phyloP scores from a whole-genome alignment of 2,329 filamentous ascomycete species.

The Dactylellina sp. region DNA sequence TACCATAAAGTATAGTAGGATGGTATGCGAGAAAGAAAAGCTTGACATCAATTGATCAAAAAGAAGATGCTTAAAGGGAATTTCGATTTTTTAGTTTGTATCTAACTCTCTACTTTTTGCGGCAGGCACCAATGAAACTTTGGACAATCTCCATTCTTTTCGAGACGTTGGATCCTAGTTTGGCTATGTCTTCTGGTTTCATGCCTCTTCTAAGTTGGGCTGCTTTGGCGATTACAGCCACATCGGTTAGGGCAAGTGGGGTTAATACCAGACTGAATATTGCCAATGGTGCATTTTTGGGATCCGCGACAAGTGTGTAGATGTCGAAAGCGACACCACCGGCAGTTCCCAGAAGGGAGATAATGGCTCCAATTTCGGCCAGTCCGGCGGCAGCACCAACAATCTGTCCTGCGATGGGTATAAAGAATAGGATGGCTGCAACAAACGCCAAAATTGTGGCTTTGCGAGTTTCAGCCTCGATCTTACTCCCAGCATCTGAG shows the following conservation, averaged over 20 bases:
- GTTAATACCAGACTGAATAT: slow-evolving; percentile 56
- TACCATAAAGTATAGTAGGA: no score
- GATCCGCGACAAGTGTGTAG: slow-evolving; percentile 55
- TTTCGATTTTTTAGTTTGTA: no score
- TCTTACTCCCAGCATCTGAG: slow-evolving; percentile 59
- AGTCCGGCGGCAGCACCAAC: slow-evolving; percentile 14
- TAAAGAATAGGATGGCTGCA: slow-evolving; percentile 60
- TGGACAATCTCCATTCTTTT: no score
- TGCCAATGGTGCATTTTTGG: slow-evolving; percentile 50
- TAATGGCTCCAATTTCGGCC: not conserved
- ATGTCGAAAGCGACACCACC: slow-evolving; percentile 53
- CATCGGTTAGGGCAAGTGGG: slow-evolving; percentile 45
- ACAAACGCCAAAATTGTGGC: slow-evolving; percentile 61
- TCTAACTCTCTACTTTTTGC: no score
- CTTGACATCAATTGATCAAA: no score
- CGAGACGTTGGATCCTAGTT: not conserved
- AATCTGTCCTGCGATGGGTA: slow-evolving; percentile 59
- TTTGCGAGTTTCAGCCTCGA: slow-evolving; percentile 60
- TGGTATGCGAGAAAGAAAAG: no score
- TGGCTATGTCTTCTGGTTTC: not conserved
- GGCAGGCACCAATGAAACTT: no score
- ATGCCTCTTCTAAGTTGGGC: not conserved
- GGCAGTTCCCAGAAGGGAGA: not conserved
- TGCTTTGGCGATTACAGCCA: not conserved
- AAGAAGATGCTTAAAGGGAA: no score